Percentiles rank a stretch among this genome's conserved stretches.
Evolutionary conservation across 345 rosid genomes (phyloP).

Genomic region (Durio zibethinus): DNA sequence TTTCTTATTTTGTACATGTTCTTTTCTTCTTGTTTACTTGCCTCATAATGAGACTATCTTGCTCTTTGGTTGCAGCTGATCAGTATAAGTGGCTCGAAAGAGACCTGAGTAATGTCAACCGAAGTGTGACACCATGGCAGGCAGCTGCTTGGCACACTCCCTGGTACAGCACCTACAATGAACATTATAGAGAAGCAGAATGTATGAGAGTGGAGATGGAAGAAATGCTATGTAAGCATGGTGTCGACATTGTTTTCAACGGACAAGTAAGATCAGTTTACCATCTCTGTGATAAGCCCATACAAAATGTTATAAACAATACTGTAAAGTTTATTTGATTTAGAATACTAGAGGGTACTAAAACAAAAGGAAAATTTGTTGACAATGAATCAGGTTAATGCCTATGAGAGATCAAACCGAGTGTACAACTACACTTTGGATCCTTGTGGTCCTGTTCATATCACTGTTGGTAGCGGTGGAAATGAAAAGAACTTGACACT

Average conservation of each 20-base stretch:
- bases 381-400: conserved; percentile 60
- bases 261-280: conserved; percentile 53
- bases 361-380: neutral
- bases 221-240: conserved; percentile 52
- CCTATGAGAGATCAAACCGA: conserved; percentile 90
- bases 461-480: conserved; percentile 81
- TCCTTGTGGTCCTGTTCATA: conserved; percentile 77
- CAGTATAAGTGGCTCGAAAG: conserved; percentile 79
- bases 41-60: conserved; percentile 8
- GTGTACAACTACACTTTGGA: conserved; percentile 77
- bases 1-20: neutral
- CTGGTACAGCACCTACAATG: conserved; percentile 80
- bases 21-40: conserved; percentile 7
- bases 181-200: conserved; percentile 84
- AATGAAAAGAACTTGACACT: conserved; percentile 59
- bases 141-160: conserved; percentile 83
- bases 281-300: neutral
- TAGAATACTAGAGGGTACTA: neutral
- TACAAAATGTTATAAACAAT: neutral
- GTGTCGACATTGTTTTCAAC: conserved; percentile 74
- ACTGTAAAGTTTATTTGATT: neutral
- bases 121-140: conserved; percentile 82
- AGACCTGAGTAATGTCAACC: conserved; percentile 53
- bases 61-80: conserved; percentile 44
- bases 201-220: conserved; percentile 85